Evolutionary conservation across 371 early-diverging fungal genomes (phyloP).

Genomic region (Mucor indicus): DNA sequence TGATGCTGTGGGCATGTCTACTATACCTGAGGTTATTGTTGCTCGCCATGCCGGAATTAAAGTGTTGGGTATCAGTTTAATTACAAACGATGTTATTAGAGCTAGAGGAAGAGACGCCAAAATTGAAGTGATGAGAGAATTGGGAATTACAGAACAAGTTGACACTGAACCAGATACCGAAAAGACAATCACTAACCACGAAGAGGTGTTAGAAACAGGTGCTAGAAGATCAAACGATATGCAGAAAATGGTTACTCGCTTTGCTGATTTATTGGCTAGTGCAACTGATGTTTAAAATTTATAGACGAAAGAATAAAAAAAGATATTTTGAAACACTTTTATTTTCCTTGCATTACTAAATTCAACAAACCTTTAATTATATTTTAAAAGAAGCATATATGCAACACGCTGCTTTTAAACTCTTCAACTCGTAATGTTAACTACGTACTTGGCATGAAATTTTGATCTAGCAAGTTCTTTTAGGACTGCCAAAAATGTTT

Average conservation of each 20-base stretch:
- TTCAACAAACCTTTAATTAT: no score
- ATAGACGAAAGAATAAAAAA: no score
- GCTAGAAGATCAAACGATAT: constrained; percentile 72
- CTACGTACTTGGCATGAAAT: no score
- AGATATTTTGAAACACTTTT: no score
- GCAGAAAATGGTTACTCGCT: constrained; percentile 67
- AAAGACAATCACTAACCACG: constrained; percentile 75
- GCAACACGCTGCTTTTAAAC: no score
- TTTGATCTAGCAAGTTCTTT: no score
- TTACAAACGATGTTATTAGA: constrained; percentile 81
- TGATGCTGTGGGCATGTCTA: constrained; percentile 95
- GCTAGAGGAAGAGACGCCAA: constrained; percentile 67
- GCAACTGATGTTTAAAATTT: no score
- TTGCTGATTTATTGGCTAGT: constrained; percentile 52
- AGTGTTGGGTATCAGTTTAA: constrained; percentile 81
- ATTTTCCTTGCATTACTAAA: no score
- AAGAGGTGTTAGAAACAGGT: constrained; percentile 83
- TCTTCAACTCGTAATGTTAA: no score
- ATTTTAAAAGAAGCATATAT: no score
- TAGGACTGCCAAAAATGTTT: no score
- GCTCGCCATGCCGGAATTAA: constrained; percentile 89
- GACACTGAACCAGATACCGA: constrained; percentile 47
- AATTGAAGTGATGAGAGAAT: constrained; percentile 49
- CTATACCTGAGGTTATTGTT: constrained; percentile 93
- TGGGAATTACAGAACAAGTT: constrained; percentile 38